phyloP scores from a whole-genome alignment of 495 filamentous ascomycete species.

The Massariosphaeria phaeospora region DNA sequence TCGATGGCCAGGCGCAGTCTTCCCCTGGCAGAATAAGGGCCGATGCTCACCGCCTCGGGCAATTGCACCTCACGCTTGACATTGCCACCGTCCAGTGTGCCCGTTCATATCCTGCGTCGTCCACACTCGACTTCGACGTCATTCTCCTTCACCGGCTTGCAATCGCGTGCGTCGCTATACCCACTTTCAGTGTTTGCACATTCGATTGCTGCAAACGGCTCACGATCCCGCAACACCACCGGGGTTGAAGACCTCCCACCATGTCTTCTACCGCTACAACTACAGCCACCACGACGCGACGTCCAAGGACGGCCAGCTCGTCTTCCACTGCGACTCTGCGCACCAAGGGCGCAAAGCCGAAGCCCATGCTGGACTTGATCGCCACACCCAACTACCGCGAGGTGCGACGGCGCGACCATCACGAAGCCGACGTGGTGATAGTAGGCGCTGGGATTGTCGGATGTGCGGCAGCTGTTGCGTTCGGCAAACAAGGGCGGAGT shows the following conservation, averaged over 20 bases:
- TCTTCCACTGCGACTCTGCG: conserved; percentile 6
- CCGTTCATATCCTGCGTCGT: background rate
- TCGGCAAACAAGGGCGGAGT: conserved; percentile 78
- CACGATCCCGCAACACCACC: too few species aligned
- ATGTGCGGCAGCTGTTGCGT: conserved; percentile 76
- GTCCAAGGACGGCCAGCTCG: background rate
- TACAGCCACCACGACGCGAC: background rate
- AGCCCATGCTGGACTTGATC: background rate
- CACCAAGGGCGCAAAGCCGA: conserved; percentile 1
- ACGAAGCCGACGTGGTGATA: conserved; percentile 69
- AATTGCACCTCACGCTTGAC: background rate
- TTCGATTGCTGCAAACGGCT: too few species aligned
- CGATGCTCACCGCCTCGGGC: background rate
- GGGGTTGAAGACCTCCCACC: too few species aligned
- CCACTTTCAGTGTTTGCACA: too few species aligned
- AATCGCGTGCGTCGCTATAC: too few species aligned
- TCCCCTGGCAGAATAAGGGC: conserved; percentile 11
- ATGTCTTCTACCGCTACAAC: conserved; percentile 24
- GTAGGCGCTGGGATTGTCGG: conserved; percentile 88
- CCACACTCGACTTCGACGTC: background rate
- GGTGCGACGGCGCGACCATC: conserved; percentile 36
- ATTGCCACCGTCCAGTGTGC: background rate
- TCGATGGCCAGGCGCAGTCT: background rate
- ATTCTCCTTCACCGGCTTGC: too few species aligned
- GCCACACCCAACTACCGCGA: conserved; percentile 25